Conservation (phyloP, 768 basidiomycete genomes). For the Macrolepiota albuminosa region DNA sequence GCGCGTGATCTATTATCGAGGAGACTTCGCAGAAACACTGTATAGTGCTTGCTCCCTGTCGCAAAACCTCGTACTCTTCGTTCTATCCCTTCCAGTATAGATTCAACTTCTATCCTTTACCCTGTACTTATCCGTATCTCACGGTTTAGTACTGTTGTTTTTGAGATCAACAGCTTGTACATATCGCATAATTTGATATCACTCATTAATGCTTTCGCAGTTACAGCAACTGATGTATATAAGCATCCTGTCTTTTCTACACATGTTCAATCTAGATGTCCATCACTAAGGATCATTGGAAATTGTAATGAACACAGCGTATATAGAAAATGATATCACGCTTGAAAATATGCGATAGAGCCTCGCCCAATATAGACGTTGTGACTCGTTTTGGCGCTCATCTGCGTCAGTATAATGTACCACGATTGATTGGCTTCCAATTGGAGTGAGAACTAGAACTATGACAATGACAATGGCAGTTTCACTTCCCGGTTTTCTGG, state of each 20-base stretch:
- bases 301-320: too few species aligned
- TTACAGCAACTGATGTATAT: neutral
- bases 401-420: too few species aligned
- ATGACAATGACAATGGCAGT: too few species aligned
- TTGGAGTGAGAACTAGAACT: too few species aligned
- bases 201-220: neutral
- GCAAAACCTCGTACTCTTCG: neutral
- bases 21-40: conserved; percentile 32
- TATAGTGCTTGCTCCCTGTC: conserved; percentile 17
- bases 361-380: too few species aligned
- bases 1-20: conserved; percentile 32
- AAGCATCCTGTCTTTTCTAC: neutral
- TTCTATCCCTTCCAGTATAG: neutral
- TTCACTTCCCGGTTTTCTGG: too few species aligned
- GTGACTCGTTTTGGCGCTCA: too few species aligned
- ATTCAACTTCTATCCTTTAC: neutral
- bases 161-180: neutral
- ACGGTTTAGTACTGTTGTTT: neutral
- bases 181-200: neutral
- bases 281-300: too few species aligned
- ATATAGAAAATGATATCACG: too few species aligned
- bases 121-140: neutral
- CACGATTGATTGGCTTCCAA: too few species aligned
- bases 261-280: neutral
- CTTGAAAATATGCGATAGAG: too few species aligned